Evolutionary conservation across 225 moss, liverwort and hornwort genomes (phyloP), one percentile per base, ranked within the genome.

Genomic region (Marchantia polymorpha): DNA sequence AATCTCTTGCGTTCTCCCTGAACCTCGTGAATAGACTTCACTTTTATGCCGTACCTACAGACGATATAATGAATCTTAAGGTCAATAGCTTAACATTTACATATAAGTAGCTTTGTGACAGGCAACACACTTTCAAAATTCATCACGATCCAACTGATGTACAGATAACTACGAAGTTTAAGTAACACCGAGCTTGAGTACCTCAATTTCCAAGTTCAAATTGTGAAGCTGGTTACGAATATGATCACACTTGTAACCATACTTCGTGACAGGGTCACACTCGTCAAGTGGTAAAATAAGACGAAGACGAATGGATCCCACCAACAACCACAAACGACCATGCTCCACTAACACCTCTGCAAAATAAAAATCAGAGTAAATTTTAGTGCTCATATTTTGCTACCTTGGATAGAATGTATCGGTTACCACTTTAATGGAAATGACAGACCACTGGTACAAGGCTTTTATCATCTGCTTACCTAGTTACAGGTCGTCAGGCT

Each of bases 221-320:
- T 84, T 73, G 0, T 77, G 60, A 46, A 86, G 90, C 74, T 87
- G 87, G 47, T 82, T 76, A 19, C 65, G 64, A 14, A 83, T 83
- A 76, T 92, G 90, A 25, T 72, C 72, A 84, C 87, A 31, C 82
- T 92, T 94, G 68, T 89, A 91, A 77, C 81, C 81, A 76, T 92
- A 93, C 78, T 93, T 99, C 0, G 91, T 89, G 63, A 99, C 93
- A 47, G 97, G 97, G 75, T 99, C 95, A 78, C 89, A 91, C 72
- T 87, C 92, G 86, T 92, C 87, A 54, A 86, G 84, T 54, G 93
- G 95, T 52, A 93, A 74, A 12, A 99, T 81, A 76, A 95, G 79
- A 50, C 67, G 87, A 31, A 99, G 84, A 64, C 95, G 85, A 52
- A 99, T 86, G 81, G 89, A 88, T 80, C 97, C 97, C 27, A 99